Evolutionary conservation across 2,329 filamentous ascomycete species (phyloP), one percentile per base, ranked within the genome.

Genomic region (Tolypocladium guangdongense): DNA sequence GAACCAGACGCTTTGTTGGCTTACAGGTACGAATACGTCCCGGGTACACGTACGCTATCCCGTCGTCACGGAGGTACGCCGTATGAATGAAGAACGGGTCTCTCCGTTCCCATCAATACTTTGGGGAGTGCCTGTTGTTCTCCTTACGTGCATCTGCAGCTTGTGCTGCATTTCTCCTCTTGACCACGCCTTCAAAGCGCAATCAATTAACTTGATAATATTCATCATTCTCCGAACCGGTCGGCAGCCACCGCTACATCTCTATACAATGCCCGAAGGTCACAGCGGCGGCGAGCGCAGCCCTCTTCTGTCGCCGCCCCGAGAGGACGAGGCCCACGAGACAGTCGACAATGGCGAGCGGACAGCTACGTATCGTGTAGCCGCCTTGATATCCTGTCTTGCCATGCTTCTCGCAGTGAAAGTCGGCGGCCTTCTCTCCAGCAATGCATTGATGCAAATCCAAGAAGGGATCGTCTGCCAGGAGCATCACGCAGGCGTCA

Each of bases 391-490:
- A 37, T 18, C 45, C 20, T 47, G 16, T 47, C 24, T 47, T n/a
- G 45, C 14, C 45, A 24, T 24, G 20, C 20, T 30, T 4, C n/a
- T 49, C 30, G n/a, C 32, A 1, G 16, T 35, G 18, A 33, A 49
- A 22, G 20, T 49, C 11, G 47, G 47, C 18, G 47, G 32, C 20
- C 7, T 35, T 14, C 32, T 49, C 6, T 14, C 36, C 30, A 24
- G 20, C n/a, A 18, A 16, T 7, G 32, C 47, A n/a, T 20, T 49
- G n/a, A 37, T 36, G 7, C 47, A 49, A 24, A 33, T 52, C 12
- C n/a, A 52, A n/a, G 51, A 52, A 43, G 41, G 32, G 4, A 48
- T 52, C 33, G 6, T 52, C 51, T 52, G 51, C 30, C 51, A 32
- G 7, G n/a, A 22, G 18, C 51, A 38, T 3, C 30, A 38, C 43